Base-by-base conservation (phyloP, 2,329 filamentous ascomycete species). In the Trichophyton rubrum region DNA sequence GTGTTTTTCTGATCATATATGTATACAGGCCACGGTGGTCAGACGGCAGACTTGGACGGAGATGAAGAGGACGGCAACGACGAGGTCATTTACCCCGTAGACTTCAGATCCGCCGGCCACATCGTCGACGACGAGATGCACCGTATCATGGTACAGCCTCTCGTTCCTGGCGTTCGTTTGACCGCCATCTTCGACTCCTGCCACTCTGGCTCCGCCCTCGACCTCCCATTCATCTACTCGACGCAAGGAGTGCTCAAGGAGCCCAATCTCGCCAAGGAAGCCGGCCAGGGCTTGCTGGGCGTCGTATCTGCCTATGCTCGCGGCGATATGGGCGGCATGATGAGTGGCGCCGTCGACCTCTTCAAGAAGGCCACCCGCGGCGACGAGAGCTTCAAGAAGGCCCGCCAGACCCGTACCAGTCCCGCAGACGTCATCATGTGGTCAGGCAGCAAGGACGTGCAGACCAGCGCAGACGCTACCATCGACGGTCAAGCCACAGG, bases 351-450 rank as follows among this genome's bases (percentile, higher is more conserved):
- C n/a, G 85, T 92, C 72, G 84, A 85, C 53, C 83, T 97, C 69
- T 85, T 95, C 75, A 96, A 96, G 79, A 88, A 90, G 71, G 90
- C 90, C 17, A 87, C 89, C 22, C 82, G 78, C 62, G 91, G 91
- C 66, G 85, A 93, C 66, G 84, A 87, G 40, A 86, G 86, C 17
- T 86, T 90, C 73, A 82, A 95, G 75, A 85, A 85, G 72, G 89
- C 91, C 64, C 80, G 89, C 71, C 82, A 87, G 66, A 97, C 92
- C 47, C 95, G 95, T 78, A 97, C 93, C 15, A 93, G 88, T 60
- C 87, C 91, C 1, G 93, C 93, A 45, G 93, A 99, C 74, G 93
- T 99, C 35, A 84, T 99, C 71, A 95, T 96, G 89, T 96, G 91
- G 88, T 95, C 89, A 63, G 93, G 93, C 61, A 95, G 89, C 77